phyloP scores from a whole-genome alignment of 768 basidiomycete species.

The Trichaptum fuscoviolaceum region DNA sequence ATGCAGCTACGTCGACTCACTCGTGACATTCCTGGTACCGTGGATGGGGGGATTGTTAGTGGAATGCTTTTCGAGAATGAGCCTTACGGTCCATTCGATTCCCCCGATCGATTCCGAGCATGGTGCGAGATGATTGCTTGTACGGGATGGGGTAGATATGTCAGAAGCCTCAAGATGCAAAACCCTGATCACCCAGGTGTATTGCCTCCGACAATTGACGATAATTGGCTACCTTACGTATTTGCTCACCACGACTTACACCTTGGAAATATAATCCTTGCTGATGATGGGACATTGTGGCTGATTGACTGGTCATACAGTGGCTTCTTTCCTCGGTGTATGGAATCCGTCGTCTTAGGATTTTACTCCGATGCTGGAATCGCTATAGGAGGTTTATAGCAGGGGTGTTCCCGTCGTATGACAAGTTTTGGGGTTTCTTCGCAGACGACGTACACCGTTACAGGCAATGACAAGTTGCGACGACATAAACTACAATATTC shows the following conservation, averaged over 20 bases:
- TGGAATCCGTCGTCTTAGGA: background rate
- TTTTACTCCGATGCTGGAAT: background rate
- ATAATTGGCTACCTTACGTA: slow-evolving; percentile 7
- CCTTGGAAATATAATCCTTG: slow-evolving; percentile 10
- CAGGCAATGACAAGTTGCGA: background rate
- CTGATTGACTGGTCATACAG: slow-evolving; percentile 14
- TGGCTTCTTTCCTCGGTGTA: slow-evolving; percentile 13
- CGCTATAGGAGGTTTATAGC: slow-evolving; percentile 9
- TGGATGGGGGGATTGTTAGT: slow-evolving; percentile 7
- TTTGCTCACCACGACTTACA: slow-evolving; percentile 15
- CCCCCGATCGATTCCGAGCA: slow-evolving; percentile 4
- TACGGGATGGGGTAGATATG: slow-evolving; percentile 8
- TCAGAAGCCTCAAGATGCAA: background rate
- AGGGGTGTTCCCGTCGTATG: slow-evolving; percentile 5
- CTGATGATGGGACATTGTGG: slow-evolving; percentile 8
- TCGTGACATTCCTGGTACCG: slow-evolving; percentile 2
- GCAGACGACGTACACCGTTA: slow-evolving; percentile 7
- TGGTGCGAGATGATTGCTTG: slow-evolving; percentile 11
- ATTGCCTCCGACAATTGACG: background rate
- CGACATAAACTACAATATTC: background rate
- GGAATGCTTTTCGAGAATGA: slow-evolving; percentile 13
- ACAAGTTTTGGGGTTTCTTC: slow-evolving; percentile 10
- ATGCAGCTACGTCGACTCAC: slow-evolving; percentile 13
- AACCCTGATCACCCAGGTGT: background rate
- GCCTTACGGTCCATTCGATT: slow-evolving; percentile 6